Conservation (phyloP, 441 rosid species). For the Theobroma grandiflorum region DNA sequence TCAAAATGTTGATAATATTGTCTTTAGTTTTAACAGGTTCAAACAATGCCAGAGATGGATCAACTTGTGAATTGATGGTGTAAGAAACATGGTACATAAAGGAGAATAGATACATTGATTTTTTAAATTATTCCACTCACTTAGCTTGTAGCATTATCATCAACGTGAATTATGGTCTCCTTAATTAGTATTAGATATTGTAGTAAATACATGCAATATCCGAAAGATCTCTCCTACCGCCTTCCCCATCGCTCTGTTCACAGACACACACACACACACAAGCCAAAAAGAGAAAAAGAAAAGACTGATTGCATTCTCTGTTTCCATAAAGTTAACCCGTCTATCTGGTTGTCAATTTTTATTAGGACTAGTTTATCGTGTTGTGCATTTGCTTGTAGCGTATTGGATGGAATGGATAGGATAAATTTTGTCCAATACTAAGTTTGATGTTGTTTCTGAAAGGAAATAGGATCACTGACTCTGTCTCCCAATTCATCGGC, state of each 20-base stretch:
- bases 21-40: slow-evolving; percentile 33
- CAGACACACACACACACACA: neutral
- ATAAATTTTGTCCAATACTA: neutral
- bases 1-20: neutral
- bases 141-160: neutral
- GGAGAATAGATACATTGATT: neutral
- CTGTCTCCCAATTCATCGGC: neutral
- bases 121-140: neutral
- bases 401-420: neutral
- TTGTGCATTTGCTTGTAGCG: neutral
- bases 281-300: neutral
- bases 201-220: neutral
- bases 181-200: neutral
- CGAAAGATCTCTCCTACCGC: neutral
- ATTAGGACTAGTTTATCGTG: neutral
- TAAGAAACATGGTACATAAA: neutral
- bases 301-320: neutral
- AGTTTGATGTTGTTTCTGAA: neutral
- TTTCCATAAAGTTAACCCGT: no score
- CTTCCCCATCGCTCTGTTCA: neutral
- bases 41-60: slow-evolving; percentile 25
- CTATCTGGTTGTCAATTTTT: no score
- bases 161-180: neutral
- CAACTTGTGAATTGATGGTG: slow-evolving; percentile 27
- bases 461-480: neutral